Evolutionary conservation across 2,329 filamentous ascomycete genomes (phyloP).

Genomic region (Talaromyces marneffei): DNA sequence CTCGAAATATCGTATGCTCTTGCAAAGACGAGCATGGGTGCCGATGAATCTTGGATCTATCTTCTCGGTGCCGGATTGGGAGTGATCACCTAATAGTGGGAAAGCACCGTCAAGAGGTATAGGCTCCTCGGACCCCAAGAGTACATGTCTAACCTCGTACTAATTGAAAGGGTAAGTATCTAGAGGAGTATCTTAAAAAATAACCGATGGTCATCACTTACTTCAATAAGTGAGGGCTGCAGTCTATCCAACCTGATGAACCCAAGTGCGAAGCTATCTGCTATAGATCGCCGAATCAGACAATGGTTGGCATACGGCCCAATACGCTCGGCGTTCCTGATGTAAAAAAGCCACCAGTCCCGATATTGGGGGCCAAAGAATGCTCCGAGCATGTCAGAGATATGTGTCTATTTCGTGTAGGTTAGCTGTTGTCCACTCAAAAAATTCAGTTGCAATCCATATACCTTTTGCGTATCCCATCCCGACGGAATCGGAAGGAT

Average conservation of each 20-base stretch:
- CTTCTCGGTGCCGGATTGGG: neutral
- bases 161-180: neutral
- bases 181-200: neutral
- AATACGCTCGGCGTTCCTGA: neutral
- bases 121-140: conserved; percentile 1
- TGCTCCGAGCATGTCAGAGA: neutral
- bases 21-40: neutral
- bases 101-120: neutral
- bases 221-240: neutral
- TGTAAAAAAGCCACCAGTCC: neutral
- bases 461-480: neutral
- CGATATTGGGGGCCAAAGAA: conserved; percentile 1
- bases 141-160: neutral
- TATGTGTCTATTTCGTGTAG: neutral
- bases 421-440: neutral
- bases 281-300: neutral
- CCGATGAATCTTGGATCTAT: neutral
- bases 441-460: neutral
- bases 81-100: neutral
- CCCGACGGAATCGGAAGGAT: neutral
- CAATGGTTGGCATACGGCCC: neutral
- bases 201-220: neutral
- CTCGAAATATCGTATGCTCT: neutral
- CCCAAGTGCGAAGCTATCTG: neutral
- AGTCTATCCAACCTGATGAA: neutral